Evolutionary conservation across 1,284 basidiomycete genomes (phyloP).

Genomic region (Leucoagaricus sp.): DNA sequence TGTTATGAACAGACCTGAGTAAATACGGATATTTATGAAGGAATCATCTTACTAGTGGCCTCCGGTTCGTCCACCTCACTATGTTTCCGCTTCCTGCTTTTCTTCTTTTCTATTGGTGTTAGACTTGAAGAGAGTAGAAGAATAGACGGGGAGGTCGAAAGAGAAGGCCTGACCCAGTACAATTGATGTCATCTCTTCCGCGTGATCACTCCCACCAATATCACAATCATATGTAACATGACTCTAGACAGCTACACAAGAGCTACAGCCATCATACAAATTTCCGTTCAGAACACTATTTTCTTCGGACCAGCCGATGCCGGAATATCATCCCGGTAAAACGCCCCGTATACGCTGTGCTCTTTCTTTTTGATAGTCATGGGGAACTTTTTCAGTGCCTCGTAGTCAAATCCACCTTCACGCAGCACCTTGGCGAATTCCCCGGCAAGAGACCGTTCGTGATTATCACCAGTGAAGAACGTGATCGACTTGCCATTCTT

Average conservation of each 20-base stretch:
- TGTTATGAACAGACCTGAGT: background rate
- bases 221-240: slow-evolving; percentile 4
- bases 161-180: background rate
- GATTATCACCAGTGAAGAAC: slow-evolving; percentile 91
- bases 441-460: slow-evolving; percentile 88
- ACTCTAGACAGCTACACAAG: slow-evolving; percentile 2
- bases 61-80: slow-evolving; percentile 1
- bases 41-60: slow-evolving; percentile 16
- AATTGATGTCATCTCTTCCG: slow-evolving; percentile 17
- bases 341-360: slow-evolving; percentile 82
- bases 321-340: slow-evolving; percentile 80
- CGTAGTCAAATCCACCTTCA: slow-evolving; percentile 84
- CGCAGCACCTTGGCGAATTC: slow-evolving; percentile 91
- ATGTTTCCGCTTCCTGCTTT: slow-evolving; percentile 15
- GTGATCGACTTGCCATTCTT: slow-evolving; percentile 92
- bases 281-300: slow-evolving; percentile 67
- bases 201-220: background rate
- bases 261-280: slow-evolving; percentile 3
- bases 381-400: slow-evolving; percentile 87
- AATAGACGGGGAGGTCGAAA: slow-evolving; percentile 8
- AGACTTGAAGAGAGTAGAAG: slow-evolving; percentile 17
- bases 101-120: slow-evolving; percentile 10
- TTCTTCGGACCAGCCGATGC: slow-evolving; percentile 82
- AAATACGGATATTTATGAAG: background rate
- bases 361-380: slow-evolving; percentile 98